A percentile compares a stretch with the other conserved stretches of the same genome.
Conservation (phyloP, 2,329 filamentous ascomycete genomes). For the Pezicula neosporulosa region DNA sequence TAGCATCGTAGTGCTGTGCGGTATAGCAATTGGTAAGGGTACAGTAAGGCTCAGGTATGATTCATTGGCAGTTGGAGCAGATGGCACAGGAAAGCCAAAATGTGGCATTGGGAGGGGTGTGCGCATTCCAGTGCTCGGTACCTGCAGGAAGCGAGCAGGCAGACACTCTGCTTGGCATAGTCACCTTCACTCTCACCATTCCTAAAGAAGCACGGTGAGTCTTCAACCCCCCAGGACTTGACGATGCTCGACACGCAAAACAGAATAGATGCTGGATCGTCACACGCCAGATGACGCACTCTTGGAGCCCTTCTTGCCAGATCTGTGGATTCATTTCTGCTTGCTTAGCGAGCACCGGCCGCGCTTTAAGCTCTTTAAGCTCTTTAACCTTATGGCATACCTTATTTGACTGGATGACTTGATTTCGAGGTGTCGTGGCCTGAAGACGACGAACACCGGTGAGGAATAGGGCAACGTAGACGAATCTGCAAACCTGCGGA, state of each 20-base stretch:
- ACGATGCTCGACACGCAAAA: neutral
- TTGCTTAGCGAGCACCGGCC: neutral
- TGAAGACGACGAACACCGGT: neutral
- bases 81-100: too few species aligned
- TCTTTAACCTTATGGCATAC: constrained; percentile 1
- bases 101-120: too few species aligned
- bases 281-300: constrained; percentile 9
- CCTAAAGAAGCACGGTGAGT: too few species aligned
- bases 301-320: neutral
- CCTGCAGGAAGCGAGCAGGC: too few species aligned
- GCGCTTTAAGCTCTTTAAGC: neutral
- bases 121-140: too few species aligned
- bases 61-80: too few species aligned
- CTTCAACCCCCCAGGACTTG: too few species aligned
- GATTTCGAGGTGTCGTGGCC: neutral
- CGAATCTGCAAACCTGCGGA: neutral
- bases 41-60: too few species aligned
- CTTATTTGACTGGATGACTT: neutral
- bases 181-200: too few species aligned
- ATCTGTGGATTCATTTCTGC: constrained; percentile 9
- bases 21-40: too few species aligned
- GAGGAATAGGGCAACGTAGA: neutral
- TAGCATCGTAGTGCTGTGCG: too few species aligned
- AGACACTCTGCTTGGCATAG: too few species aligned
- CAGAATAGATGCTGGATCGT: constrained; percentile 1